A percentile compares a stretch with the other conserved stretches of the same genome.
Conservation (phyloP, 768 basidiomycete species). For the Mycena belliarum region DNA sequence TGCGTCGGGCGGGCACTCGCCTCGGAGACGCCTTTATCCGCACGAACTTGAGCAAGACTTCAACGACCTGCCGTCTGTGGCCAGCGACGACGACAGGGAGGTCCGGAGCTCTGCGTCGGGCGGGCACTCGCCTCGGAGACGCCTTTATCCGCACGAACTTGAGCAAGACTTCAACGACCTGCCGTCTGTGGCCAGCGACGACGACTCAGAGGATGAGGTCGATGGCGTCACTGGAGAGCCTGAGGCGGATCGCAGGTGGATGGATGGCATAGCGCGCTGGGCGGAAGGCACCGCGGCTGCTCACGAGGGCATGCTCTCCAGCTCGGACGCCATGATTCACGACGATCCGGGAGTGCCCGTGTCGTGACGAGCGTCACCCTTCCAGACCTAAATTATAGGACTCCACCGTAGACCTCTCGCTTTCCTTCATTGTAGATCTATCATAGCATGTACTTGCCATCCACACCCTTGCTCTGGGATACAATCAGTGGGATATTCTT, state of each 20-base stretch:
- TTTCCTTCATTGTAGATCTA: too few relatives aligned
- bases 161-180: not conserved
- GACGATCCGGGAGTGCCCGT: slow-evolving; percentile 6
- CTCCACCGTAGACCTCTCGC: not conserved
- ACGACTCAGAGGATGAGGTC: not conserved
- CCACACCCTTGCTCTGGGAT: too few relatives aligned
- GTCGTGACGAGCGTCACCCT: slow-evolving; percentile 4
- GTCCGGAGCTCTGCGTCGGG: too few relatives aligned
- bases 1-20: not conserved
- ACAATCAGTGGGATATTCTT: too few relatives aligned
- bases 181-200: not conserved
- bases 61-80: not conserved
- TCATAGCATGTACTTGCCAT: too few relatives aligned
- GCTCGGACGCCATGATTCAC: not conserved
- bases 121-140: not conserved
- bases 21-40: not conserved
- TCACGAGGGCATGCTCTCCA: not conserved
- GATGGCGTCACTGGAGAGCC: not conserved
- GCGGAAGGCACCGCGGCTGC: not conserved
- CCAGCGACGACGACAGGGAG: too few relatives aligned
- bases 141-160: not conserved
- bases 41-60: not conserved
- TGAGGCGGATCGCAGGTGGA: not conserved
- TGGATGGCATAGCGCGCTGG: slow-evolving; percentile 1
- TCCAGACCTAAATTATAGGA: slow-evolving; percentile 1